Evolutionary conservation across 2,329 filamentous ascomycete genomes (phyloP), one percentile per base, ranked within the genome.

Genomic region (Chalara sp.): DNA sequence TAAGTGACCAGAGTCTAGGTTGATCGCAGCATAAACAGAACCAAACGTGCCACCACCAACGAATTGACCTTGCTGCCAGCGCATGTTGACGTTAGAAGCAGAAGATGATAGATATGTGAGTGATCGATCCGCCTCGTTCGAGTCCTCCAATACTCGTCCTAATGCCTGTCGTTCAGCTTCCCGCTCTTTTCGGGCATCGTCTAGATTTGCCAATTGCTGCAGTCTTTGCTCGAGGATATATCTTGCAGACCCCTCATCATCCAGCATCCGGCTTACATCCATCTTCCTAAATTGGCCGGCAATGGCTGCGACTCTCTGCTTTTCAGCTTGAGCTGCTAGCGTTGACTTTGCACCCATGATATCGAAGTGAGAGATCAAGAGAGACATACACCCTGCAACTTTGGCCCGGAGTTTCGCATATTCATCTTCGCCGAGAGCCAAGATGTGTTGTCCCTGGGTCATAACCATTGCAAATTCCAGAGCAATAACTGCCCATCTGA

Each of bases 31-130:
- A 64, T 99, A 99, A 8, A 99, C 93, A 48, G 91, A 96, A 55
- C 93, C 93, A 69, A 99, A 99, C 0, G 92, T 96, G 58, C 93
- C 93, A 48, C 93, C 92, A 47, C 93, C 93, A 42, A 99, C 89
- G 65, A 95, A 99, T 62, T 95, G 89, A n/a, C 93, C 93, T 74
- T 96, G 93, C 67, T 97, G 93, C 93, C 93, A 99, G 56, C 93
- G 85, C 71, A 97, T 82, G 43, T 89, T 95, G 52, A 97, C 87
- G 65, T 97, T 97, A 28, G 90, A 96, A 11, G 92, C 89, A 40
- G 89, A 95, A 0, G 92, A 93, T 2, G 91, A 96, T 13, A 99
- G 80, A 63, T 91, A 95, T 1, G 92, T 95, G 40, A 99, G 79
- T 31, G 92, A 96, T 48, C 92, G 86, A 68, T 99, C 93, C 10